These are phyloP conservation scores for Giardia muris DNA, from an alignment of 208 protist genomes.

Conservation along the genomic window DNA sequence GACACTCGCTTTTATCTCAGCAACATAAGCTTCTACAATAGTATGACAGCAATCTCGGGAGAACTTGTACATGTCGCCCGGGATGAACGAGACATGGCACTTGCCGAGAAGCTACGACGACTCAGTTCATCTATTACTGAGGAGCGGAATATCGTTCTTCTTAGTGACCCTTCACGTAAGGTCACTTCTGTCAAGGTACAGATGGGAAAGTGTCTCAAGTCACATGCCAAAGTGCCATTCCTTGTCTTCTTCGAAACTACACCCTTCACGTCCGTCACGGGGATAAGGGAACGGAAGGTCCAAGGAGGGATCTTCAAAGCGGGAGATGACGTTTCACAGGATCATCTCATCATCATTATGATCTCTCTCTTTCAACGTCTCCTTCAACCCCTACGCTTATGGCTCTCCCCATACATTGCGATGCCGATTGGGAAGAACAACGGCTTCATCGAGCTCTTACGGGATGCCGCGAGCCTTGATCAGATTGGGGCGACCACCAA, in stretches of 20 bases:
- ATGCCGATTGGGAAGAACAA: background rate
- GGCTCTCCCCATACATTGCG: background rate
- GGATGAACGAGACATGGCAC: background rate
- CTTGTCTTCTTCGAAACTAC: background rate
- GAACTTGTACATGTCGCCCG: background rate
- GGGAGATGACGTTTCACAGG: constrained; percentile 1
- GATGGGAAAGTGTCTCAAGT: background rate
- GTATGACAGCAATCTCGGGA: background rate
- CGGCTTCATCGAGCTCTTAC: constrained; percentile 12
- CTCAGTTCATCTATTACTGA: background rate
- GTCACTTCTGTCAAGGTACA: background rate
- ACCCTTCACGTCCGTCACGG: background rate
- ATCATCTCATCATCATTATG: background rate
- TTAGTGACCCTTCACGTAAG: background rate
- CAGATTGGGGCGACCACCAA: background rate
- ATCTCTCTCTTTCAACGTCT: background rate
- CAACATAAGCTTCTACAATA: background rate
- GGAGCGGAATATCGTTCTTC: background rate
- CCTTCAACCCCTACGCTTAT: background rate
- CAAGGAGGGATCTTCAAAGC: constrained; percentile 21
- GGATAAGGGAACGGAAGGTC: background rate
- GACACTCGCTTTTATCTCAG: background rate
- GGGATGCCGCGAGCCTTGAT: background rate
- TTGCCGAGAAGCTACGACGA: background rate
- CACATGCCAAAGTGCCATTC: constrained; percentile 14